Percentiles rank a stretch among this genome's conserved stretches.
Conservation (phyloP, 2,329 filamentous ascomycete species). For the Coniochaeta sp. region DNA sequence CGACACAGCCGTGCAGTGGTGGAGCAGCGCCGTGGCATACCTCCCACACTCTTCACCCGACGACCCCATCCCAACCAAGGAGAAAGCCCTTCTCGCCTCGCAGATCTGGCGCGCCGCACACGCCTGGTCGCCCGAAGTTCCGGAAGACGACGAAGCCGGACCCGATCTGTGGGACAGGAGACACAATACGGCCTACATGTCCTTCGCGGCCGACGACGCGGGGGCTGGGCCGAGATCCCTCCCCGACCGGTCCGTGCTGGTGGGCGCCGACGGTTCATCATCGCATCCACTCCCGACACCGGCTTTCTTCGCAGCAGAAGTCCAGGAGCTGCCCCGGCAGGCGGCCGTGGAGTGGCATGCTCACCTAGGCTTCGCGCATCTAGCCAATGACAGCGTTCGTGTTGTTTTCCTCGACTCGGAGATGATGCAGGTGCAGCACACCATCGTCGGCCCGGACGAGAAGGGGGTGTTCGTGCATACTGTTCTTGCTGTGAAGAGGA, state of each 20-base stretch:
- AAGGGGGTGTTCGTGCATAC: slow-evolving; percentile 1
- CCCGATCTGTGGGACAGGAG: slow-evolving; percentile 63
- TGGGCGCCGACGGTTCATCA: slow-evolving; percentile 11
- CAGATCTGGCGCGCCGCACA: slow-evolving; percentile 42
- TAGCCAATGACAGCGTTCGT: slow-evolving; percentile 9
- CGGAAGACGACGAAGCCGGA: slow-evolving; percentile 40
- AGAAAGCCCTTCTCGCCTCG: slow-evolving; percentile 33
- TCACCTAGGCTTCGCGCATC: slow-evolving; percentile 47
- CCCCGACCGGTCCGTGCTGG: slow-evolving; percentile 43
- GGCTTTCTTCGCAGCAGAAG: slow-evolving; percentile 67
- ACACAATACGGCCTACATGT: slow-evolving; percentile 45
- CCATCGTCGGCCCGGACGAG: neutral
- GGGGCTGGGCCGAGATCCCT: slow-evolving; percentile 22
- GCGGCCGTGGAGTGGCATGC: slow-evolving; percentile 80
- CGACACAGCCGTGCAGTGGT: slow-evolving; percentile 65
- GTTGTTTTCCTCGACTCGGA: neutral
- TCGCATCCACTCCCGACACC: slow-evolving; percentile 35
- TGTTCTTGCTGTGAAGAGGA: neutral
- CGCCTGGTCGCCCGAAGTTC: slow-evolving; percentile 19
- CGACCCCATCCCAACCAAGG: slow-evolving; percentile 8
- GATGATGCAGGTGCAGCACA: neutral
- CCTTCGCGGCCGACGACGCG: slow-evolving; percentile 19
- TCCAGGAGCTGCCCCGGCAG: slow-evolving; percentile 66
- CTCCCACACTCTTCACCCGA: slow-evolving; percentile 40
- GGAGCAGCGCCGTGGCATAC: slow-evolving; percentile 70